A percentile compares a stretch with the other conserved stretches of the same genome.
These are phyloP conservation scores for Parietaria judaica DNA, from an alignment of 306 rosid genomes.

Conservation along the genomic window DNA sequence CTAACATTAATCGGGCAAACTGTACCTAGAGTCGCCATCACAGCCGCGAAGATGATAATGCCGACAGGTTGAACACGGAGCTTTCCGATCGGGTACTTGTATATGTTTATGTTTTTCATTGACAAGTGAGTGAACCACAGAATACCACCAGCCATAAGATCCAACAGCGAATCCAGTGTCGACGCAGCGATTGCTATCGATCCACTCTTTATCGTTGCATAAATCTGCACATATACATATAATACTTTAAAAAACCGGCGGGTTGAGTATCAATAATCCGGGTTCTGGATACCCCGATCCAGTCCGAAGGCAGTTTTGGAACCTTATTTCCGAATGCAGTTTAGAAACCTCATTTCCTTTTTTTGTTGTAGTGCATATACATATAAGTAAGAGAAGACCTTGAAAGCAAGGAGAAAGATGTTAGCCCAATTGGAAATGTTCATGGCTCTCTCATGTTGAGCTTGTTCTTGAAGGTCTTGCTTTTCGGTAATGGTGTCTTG, in stretches of 20 bases:
- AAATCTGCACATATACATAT: constrained; percentile 28
- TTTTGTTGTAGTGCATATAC: neutral
- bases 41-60: constrained; percentile 63
- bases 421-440: constrained; percentile 57
- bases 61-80: constrained; percentile 79
- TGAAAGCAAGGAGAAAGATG: constrained; percentile 36
- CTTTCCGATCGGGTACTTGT: constrained; percentile 67
- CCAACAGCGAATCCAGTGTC: constrained; percentile 70
- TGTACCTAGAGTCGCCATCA: constrained; percentile 74
- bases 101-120: constrained; percentile 63
- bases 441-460: constrained; percentile 60
- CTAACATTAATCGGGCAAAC: neutral
- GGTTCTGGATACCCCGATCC: no score
- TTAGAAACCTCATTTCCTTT: no score
- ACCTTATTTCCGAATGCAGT: no score
- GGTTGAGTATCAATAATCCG: no score
- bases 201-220: constrained; percentile 61
- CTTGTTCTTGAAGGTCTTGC: constrained; percentile 33
- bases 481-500: constrained; percentile 16
- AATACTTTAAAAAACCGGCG: no score
- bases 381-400: constrained; percentile 24
- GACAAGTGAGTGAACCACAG: constrained; percentile 73
- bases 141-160: constrained; percentile 44
- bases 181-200: constrained; percentile 81
- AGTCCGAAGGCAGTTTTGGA: no score